Percentiles rank a stretch among this genome's conserved stretches.
phyloP scores from a whole-genome alignment of 441 rosid genomes.

The Pelargonium myrrhifolium region DNA sequence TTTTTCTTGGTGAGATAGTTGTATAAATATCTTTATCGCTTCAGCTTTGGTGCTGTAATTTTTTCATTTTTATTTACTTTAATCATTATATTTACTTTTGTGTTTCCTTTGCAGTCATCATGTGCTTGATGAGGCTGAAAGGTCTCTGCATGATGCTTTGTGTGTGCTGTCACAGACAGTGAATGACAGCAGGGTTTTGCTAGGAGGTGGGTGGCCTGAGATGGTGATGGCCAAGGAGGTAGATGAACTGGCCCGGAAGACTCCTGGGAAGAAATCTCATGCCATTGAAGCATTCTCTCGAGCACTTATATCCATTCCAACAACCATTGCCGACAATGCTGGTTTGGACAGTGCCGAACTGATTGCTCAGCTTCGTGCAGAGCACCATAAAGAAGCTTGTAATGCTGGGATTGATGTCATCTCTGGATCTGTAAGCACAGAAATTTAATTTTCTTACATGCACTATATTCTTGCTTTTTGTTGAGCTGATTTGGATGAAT shows the following conservation, averaged over 20 bases:
- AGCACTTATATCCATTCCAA: constrained; percentile 80
- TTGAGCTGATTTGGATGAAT: background rate
- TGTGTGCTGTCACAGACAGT: constrained; percentile 96
- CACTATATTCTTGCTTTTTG: background rate
- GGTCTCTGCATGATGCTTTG: constrained; percentile 93
- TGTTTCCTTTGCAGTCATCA: constrained; percentile 57
- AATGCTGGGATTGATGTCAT: constrained; percentile 84
- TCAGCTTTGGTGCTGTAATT: background rate
- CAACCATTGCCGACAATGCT: constrained; percentile 90
- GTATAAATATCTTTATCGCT: background rate
- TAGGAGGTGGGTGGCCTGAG: constrained; percentile 99
- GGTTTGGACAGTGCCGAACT: constrained; percentile 95
- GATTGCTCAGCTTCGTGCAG: constrained; percentile 92
- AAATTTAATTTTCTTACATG: background rate
- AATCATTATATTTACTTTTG: background rate
- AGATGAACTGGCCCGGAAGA: constrained; percentile 77
- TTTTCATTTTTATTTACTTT: background rate
- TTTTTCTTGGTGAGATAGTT: too few relatives aligned
- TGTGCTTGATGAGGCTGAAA: constrained; percentile 95
- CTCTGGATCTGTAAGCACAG: constrained; percentile 70
- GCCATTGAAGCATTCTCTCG: constrained; percentile 91
- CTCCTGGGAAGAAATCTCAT: constrained; percentile 92
- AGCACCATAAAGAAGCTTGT: constrained; percentile 80
- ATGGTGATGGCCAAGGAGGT: constrained; percentile 97
- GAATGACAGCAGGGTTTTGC: constrained; percentile 81